Conservation (phyloP, 257 asterid species). For the Scutellaria minor region DNA sequence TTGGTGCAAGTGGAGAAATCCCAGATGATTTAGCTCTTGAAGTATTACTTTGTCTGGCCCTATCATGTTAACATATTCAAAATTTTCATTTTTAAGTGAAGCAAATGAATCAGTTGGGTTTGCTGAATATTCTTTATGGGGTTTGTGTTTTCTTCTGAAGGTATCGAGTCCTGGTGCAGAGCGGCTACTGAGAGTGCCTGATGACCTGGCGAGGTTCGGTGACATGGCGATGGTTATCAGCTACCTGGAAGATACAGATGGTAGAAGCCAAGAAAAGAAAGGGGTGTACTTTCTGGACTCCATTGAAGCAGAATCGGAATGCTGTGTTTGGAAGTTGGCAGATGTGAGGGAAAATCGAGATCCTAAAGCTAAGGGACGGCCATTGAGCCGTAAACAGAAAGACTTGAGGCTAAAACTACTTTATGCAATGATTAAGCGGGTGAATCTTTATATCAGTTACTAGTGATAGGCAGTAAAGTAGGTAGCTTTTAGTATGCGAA, state of each 20-base stretch:
- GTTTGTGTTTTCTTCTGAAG: constrained; percentile 43
- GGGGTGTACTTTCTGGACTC: constrained; percentile 69
- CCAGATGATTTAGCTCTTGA: constrained; percentile 89
- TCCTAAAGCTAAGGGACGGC: constrained; percentile 82
- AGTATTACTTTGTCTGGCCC: constrained; percentile 47
- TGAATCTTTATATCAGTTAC: constrained; percentile 52
- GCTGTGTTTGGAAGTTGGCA: constrained; percentile 84
- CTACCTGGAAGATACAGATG: constrained; percentile 51
- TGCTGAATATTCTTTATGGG: background rate
- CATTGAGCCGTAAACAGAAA: constrained; percentile 77
- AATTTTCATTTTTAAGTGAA: background rate
- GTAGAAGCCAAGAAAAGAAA: constrained; percentile 46
- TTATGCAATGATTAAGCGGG: constrained; percentile 50
- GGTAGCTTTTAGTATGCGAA: constrained; percentile 11
- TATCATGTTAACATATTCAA: background rate
- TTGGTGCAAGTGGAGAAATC: constrained; percentile 75
- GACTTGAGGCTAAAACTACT: constrained; percentile 68
- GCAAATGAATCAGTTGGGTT: constrained; percentile 3
- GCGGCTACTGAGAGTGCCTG: constrained; percentile 81
- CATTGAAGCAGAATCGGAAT: constrained; percentile 59
- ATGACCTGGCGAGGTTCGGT: constrained; percentile 74
- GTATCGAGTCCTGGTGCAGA: constrained; percentile 94
- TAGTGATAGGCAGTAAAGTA: constrained; percentile 20
- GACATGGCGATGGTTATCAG: constrained; percentile 78
- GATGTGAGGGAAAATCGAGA: constrained; percentile 91